phyloP scores from a whole-genome alignment of 164 flowering plant genomes.

The Chloranthus sessilifolius region DNA sequence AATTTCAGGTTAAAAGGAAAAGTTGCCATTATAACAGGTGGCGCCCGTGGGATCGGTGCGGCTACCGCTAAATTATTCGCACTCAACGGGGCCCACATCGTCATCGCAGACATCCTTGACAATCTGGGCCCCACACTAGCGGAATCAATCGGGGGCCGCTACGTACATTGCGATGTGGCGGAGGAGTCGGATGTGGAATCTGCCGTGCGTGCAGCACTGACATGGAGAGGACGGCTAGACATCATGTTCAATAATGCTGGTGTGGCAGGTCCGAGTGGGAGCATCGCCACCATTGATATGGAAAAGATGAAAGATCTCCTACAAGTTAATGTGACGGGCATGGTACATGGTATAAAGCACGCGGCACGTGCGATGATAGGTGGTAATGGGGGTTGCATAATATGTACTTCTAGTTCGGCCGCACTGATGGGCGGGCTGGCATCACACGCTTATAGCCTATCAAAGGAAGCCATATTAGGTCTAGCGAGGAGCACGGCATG shows the following conservation, averaged over 20 bases:
- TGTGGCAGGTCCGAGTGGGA: conserved; percentile 45
- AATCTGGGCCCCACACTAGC: conserved; percentile 48
- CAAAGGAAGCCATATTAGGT: conserved; percentile 66
- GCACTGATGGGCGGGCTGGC: conserved; percentile 73
- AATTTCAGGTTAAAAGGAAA: conserved; percentile 49
- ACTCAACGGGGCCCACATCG: conserved; percentile 58
- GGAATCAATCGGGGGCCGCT: conserved; percentile 47
- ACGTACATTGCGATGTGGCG: conserved; percentile 67
- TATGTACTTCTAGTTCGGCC: conserved; percentile 75
- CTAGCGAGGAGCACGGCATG: conserved; percentile 59
- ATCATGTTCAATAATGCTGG: conserved; percentile 92
- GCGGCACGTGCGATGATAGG: conserved; percentile 70
- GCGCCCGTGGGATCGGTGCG: conserved; percentile 84
- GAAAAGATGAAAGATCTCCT: conserved; percentile 27
- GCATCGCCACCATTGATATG: conserved; percentile 54
- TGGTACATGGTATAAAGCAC: conserved; percentile 65
- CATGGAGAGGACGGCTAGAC: conserved; percentile 63
- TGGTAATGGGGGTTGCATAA: conserved; percentile 43
- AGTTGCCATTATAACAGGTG: conserved; percentile 84
- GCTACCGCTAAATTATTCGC: conserved; percentile 62
- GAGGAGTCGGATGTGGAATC: conserved; percentile 55
- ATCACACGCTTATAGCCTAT: conserved; percentile 52
- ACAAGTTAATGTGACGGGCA: conserved; percentile 49
- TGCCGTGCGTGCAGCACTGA: conserved; percentile 41
- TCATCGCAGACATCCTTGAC: conserved; percentile 72